A percentile compares a stretch with the other conserved stretches of the same genome.
Evolutionary conservation across 768 basidiomycete genomes (phyloP).

Genomic region (Kwoniella sp.): DNA sequence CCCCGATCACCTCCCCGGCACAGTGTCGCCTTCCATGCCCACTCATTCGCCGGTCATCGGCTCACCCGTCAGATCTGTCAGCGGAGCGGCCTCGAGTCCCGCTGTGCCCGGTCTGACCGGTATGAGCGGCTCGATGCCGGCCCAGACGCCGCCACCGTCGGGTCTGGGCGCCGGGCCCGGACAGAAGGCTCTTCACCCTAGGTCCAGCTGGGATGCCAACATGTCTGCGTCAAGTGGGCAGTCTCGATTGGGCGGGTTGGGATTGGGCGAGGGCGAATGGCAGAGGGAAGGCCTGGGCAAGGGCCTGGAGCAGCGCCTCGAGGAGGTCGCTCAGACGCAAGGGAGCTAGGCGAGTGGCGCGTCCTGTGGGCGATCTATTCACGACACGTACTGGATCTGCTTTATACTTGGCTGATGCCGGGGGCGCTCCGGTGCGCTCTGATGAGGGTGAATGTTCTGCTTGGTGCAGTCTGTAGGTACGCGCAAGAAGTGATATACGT

Average conservation of each 20-base stretch:
- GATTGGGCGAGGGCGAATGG: conserved; percentile 77
- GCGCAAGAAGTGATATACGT: too few relatives aligned
- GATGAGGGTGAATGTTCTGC: too few relatives aligned
- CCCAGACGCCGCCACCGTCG: background rate
- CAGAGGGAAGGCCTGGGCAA: conserved; percentile 75
- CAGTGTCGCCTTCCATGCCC: conserved; percentile 47
- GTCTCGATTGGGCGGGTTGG: conserved; percentile 49
- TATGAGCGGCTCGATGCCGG: background rate
- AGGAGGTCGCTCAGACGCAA: conserved; percentile 50
- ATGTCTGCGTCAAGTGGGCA: conserved; percentile 32
- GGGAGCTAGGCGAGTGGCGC: background rate
- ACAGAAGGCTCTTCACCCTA: background rate
- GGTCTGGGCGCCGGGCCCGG: background rate
- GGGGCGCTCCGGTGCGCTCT: too few relatives aligned
- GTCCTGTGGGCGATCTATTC: too few relatives aligned
- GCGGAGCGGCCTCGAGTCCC: background rate
- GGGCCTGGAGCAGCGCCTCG: conserved; percentile 77
- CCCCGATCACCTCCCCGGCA: conserved; percentile 66
- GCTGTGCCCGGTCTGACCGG: background rate
- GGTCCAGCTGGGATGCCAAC: conserved; percentile 34
- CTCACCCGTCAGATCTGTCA: background rate
- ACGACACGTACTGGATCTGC: too few relatives aligned
- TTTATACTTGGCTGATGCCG: too few relatives aligned
- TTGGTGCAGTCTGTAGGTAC: too few relatives aligned
- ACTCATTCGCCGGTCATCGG: conserved; percentile 23